Percentiles rank a stretch among this genome's conserved stretches.
phyloP scores from a whole-genome alignment of 768 basidiomycete genomes.

The Phanerochaete carnosa region DNA sequence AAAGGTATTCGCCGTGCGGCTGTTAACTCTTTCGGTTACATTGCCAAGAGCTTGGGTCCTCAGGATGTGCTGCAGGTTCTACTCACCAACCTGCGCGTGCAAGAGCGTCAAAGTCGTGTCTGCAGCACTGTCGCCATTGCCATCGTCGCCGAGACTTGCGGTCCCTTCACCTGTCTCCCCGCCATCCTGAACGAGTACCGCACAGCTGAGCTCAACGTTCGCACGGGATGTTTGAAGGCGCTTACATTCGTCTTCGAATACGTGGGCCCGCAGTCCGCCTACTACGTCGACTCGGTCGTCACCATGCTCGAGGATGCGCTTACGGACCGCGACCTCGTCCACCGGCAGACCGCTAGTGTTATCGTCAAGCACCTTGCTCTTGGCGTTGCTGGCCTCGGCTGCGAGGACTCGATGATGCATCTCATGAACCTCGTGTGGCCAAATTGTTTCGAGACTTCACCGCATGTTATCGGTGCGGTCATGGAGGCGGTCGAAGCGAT shows the following conservation, averaged over 20 bases:
- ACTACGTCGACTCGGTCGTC: conserved; percentile 95
- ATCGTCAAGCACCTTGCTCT: conserved; percentile 98
- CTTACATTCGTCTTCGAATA: conserved; percentile 99
- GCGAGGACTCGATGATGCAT: conserved; percentile 97
- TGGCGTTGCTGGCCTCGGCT: conserved; percentile 94
- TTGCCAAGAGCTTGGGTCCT: conserved; percentile 98
- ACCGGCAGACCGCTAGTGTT: conserved; percentile 95
- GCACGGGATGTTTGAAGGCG: conserved; percentile 97
- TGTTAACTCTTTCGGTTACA: conserved; percentile 99
- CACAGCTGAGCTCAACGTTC: conserved; percentile 96
- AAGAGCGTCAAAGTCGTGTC: conserved; percentile 98
- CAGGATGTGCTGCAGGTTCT: conserved; percentile 96
- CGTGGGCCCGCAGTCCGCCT: conserved; percentile 93
- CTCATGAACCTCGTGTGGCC: conserved; percentile 99
- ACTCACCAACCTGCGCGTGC: conserved; percentile 93
- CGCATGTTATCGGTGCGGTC: conserved; percentile 96
- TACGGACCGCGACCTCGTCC: conserved; percentile 97
- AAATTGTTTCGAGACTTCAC: conserved; percentile 97
- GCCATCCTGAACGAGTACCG: conserved; percentile 98
- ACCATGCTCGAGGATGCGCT: conserved; percentile 98
- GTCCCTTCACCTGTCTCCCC: conserved; percentile 97
- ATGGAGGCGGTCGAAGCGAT: conserved; percentile 99
- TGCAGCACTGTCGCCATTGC: conserved; percentile 98
- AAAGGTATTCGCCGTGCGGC: conserved; percentile 98
- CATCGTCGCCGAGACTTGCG: conserved; percentile 92